phyloP scores from a whole-genome alignment of 2,329 filamentous ascomycete genomes.

The Microsporum canis region DNA sequence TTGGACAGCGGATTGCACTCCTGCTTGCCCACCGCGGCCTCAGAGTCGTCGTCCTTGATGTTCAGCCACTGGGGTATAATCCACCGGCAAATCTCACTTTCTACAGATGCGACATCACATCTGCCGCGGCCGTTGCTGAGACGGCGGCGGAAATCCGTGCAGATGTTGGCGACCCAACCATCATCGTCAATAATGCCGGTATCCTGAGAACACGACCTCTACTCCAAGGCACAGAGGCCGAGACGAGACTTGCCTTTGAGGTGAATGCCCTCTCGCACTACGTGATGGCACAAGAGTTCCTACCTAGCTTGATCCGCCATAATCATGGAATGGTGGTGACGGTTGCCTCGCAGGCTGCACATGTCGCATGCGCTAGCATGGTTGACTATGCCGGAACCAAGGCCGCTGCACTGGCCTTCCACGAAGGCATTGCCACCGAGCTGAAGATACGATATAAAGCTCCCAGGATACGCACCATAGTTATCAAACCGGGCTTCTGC shows the following conservation, averaged over 20 bases:
- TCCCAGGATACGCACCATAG: constrained; percentile 52
- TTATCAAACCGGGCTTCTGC: constrained; percentile 53
- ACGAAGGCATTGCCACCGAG: constrained; percentile 53
- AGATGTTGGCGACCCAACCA: constrained; percentile 48
- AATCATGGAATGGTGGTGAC: constrained; percentile 67
- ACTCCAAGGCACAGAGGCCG: constrained; percentile 45
- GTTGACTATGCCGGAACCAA: constrained; percentile 59
- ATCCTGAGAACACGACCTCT: constrained; percentile 50
- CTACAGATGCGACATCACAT: constrained; percentile 60
- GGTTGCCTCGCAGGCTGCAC: constrained; percentile 54
- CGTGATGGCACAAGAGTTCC: constrained; percentile 54
- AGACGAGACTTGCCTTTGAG: constrained; percentile 57
- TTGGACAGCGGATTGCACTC: constrained; percentile 55
- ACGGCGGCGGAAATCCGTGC: constrained; percentile 44
- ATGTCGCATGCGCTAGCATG: constrained; percentile 50
- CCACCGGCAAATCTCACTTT: constrained; percentile 45
- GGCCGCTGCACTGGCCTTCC: constrained; percentile 54
- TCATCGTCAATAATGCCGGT: constrained; percentile 64
- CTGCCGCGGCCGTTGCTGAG: constrained; percentile 41
- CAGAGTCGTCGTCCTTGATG: constrained; percentile 61
- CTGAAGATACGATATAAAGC: constrained; percentile 51
- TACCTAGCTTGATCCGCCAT: constrained; percentile 50
- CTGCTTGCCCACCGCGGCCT: constrained; percentile 53
- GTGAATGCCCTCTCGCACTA: constrained; percentile 60
- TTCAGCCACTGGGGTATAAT: constrained; percentile 44